These are phyloP conservation scores for Tetrahymena elliotti DNA, from an alignment of 73 alveolate species.

Conservation along the genomic window DNA sequence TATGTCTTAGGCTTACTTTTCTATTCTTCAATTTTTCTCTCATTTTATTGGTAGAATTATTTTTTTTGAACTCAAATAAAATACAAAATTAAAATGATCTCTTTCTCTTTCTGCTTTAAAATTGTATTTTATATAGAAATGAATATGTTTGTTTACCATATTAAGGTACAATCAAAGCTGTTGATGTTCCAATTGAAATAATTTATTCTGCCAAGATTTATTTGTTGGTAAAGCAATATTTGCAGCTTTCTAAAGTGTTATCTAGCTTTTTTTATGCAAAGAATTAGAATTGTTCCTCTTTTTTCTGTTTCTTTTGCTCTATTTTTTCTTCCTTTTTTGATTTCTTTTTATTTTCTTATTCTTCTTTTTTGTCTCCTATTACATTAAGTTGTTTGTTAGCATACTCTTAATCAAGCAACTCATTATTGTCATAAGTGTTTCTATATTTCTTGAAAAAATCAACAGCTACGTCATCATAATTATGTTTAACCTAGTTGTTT, in stretches of 20 bases:
- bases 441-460: neutral
- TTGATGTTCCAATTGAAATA: neutral
- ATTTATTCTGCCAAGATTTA: neutral
- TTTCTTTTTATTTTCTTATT: neutral
- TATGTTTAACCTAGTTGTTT: neutral
- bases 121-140: too few species aligned
- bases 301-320: neutral
- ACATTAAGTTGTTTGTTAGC: neutral
- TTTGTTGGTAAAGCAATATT: conserved; percentile 14
- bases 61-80: too few species aligned
- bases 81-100: too few species aligned
- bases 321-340: neutral
- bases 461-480: neutral
- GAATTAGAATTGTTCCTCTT: neutral
- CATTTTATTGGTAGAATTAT: too few species aligned
- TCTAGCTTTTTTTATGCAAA: neutral
- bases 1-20: too few species aligned
- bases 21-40: too few species aligned
- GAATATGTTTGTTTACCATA: neutral
- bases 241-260: neutral
- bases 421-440: neutral
- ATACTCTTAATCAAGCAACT: neutral
- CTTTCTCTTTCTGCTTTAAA: too few species aligned
- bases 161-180: conserved; percentile 1
- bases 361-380: neutral